Evolutionary conservation across 2,329 filamentous ascomycete species (phyloP).

Genomic region (Aspergillus ustus): DNA sequence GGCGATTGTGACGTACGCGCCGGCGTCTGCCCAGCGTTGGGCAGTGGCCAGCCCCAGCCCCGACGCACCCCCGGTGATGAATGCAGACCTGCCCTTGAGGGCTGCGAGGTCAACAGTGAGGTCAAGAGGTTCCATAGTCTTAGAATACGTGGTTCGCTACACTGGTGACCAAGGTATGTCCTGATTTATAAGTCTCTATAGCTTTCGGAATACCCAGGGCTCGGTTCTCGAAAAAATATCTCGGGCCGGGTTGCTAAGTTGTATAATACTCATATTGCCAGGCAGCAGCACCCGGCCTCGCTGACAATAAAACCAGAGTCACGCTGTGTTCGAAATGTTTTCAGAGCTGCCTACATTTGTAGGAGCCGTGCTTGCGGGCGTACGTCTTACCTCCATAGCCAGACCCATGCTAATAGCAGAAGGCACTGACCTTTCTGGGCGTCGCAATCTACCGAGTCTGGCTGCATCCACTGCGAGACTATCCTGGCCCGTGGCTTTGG

Average conservation of each 20-base stretch:
- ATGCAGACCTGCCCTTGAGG: slow-evolving; percentile 3
- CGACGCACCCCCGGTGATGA: slow-evolving; percentile 7
- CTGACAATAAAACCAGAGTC: too few species aligned
- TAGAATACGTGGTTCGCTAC: too few species aligned
- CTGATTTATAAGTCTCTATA: background rate
- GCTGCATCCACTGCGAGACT: background rate
- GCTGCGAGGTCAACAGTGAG: background rate
- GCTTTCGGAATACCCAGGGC: background rate
- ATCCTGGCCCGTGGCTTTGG: slow-evolving; percentile 35
- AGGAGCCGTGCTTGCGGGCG: too few species aligned
- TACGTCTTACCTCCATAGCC: too few species aligned
- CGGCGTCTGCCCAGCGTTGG: background rate
- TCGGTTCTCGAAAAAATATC: background rate
- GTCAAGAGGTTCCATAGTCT: background rate
- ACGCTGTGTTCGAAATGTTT: too few species aligned
- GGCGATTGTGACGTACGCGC: slow-evolving; percentile 1
- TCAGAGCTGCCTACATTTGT: too few species aligned
- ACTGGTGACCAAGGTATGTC: too few species aligned
- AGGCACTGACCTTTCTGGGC: background rate
- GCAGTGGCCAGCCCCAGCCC: background rate
- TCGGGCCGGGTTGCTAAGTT: too few species aligned
- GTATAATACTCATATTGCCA: too few species aligned
- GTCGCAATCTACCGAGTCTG: background rate
- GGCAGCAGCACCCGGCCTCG: too few species aligned
- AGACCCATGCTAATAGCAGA: background rate